Base-by-base conservation (phyloP, 2,329 filamentous ascomycete genomes). In the Ceratocystis variospora region DNA sequence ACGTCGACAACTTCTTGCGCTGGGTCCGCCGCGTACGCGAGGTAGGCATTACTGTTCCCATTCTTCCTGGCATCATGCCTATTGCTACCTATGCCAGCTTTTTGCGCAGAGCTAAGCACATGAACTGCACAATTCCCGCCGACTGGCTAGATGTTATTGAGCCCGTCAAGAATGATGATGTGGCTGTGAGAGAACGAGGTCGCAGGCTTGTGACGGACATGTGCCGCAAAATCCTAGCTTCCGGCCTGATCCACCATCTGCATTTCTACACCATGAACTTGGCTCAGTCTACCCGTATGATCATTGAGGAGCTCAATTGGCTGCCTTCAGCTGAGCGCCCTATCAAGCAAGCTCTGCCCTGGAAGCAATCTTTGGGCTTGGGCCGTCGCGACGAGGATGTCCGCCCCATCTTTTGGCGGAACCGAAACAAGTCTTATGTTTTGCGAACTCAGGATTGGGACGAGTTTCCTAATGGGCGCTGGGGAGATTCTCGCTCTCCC, bases 251-350 rank as follows among this genome's bases (percentile, higher is more conserved):
- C 69, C 91, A 96, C 74, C 69, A 70, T 48, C 77, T 99, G 70
- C 94, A 99, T 76, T 99, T 99, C 77, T 99, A 99, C 79, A 99
- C 94, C 68, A 99, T 99, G 94, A 99, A 99, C 77, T 81, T 99
- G 22, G 93, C 91, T 10, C 90, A 96, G 75, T 89, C 94, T 63
- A 96, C 93, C 1, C 87, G 88, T 71, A 92, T 96, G 87, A 86
- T 99, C 28, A 82, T 99, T 15, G 92, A 97, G 71, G 92, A 96
- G 75, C 81, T 99, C 28, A 81, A 86, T 65, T 84, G 96, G 76
- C 82, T 90, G 62, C 93, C 94, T 1, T 88, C 88, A 22, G 80
- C 84, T 6, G 85, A 88, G 69, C 86, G 87, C 37, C 90, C 92
- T 2, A 80, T 91, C 64, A 90, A 93, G 75, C 93, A 94, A 72